Conservation (phyloP, 495 filamentous ascomycete genomes). For the Trichoderma reesei region DNA sequence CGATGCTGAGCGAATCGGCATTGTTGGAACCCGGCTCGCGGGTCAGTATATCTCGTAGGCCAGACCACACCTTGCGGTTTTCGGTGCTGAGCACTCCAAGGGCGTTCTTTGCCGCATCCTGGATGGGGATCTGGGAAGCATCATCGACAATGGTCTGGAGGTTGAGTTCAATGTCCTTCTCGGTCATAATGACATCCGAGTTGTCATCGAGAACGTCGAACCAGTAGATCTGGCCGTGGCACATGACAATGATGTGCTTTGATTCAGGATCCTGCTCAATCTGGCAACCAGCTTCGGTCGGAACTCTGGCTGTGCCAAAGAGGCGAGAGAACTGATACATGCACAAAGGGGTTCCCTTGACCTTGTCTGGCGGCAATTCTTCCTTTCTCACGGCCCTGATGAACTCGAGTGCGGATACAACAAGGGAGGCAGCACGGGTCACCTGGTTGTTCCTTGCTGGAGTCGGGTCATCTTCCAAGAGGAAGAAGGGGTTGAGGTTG, state of each 20-base stretch:
- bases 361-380: slow-evolving; percentile 81
- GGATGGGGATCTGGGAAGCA: slow-evolving; percentile 76
- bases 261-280: slow-evolving; percentile 86
- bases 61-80: slow-evolving; percentile 92
- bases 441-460: slow-evolving; percentile 94
- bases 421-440: slow-evolving; percentile 84
- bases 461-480: slow-evolving; percentile 95
- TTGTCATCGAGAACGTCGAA: slow-evolving; percentile 95
- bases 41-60: slow-evolving; percentile 79
- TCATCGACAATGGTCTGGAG: slow-evolving; percentile 88
- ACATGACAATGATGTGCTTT: slow-evolving; percentile 89
- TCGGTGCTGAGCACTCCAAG: slow-evolving; percentile 91
- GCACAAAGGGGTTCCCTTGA: slow-evolving; percentile 73
- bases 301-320: slow-evolving; percentile 90
- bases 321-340: slow-evolving; percentile 98
- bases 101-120: slow-evolving; percentile 88
- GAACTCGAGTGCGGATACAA: slow-evolving; percentile 82
- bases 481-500: slow-evolving; percentile 95
- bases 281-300: slow-evolving; percentile 89
- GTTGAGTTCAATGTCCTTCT: slow-evolving; percentile 88
- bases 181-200: slow-evolving; percentile 91
- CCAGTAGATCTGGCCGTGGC: slow-evolving; percentile 97
- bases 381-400: slow-evolving; percentile 88
- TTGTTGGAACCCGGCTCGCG: slow-evolving; percentile 85
- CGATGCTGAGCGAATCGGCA: slow-evolving; percentile 84